Evolutionary conservation across 2,329 filamentous ascomycete genomes (phyloP), one percentile per base, ranked within the genome.

Genomic region (Phaeomoniella chlamydospora): DNA sequence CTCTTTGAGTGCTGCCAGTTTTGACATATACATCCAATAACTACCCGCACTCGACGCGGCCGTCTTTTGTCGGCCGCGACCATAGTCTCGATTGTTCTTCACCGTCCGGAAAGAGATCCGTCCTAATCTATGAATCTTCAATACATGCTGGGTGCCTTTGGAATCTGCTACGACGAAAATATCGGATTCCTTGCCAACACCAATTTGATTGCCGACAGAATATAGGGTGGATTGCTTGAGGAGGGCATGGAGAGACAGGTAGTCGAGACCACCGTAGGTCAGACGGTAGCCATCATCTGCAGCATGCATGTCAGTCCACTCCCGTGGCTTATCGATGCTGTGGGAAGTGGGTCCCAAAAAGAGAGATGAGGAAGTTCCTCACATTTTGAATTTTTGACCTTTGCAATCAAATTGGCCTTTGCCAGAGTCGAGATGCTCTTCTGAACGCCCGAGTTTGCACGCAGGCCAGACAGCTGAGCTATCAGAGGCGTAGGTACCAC

Each of bases 21-120:
- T 72, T 10, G 84, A 93, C 59, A 98, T 84, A 57, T 98, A 94
- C 87, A 96, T 94, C 90, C 90, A 98, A 30, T 83, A 90, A 4
- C 77, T 86, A 12, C 79, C 79, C 39, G 69, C 70, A 34, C 46
- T 38, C 33, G 47, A 43, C 32, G 44, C 46, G 39, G 47, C 43
- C 18, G 40, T 39, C 33, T 39, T 41, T 26, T 26, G 22, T 39
- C 79, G 72, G 48, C 90, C 85, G 47, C 81, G 79, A 37, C 96
- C 74, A 59, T 98, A 98, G 60, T 98, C 90, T 46, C 90, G 75
- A 62, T 96, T 96, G 17, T 82, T 78, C 61, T 94, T 94, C 52
- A 98, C 88, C 29, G 85, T 87, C 48, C 92, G 81, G 66, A 98
- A 98, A 18, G 87, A 94, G 50, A 98, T 94, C 49, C 90, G 80